A percentile compares a stretch with the other conserved stretches of the same genome.
phyloP scores from a whole-genome alignment of 2,329 filamentous ascomycete genomes.

The Xylaria sp. region DNA sequence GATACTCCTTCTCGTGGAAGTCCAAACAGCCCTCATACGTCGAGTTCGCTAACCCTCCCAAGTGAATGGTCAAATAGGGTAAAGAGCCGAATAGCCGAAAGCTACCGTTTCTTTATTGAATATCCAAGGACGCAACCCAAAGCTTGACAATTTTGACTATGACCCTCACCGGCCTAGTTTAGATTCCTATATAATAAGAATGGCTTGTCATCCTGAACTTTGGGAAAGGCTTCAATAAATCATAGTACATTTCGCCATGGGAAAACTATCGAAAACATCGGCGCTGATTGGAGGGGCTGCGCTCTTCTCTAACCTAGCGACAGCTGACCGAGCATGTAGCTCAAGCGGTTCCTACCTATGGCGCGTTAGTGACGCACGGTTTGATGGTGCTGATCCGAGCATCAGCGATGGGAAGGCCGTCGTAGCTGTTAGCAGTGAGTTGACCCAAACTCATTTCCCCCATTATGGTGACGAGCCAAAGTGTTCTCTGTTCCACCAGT shows the following conservation, averaged over 20 bases:
- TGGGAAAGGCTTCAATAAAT: too few relatives aligned
- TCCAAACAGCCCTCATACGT: background rate
- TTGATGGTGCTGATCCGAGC: slow-evolving; percentile 44
- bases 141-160: slow-evolving; percentile 2
- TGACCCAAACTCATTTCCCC: background rate
- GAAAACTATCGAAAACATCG: slow-evolving; percentile 9
- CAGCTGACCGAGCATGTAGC: slow-evolving; percentile 45
- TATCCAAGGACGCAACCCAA: background rate
- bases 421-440: slow-evolving; percentile 31
- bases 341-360: slow-evolving; percentile 40
- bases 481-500: background rate
- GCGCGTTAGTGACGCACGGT: slow-evolving; percentile 47
- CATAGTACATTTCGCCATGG: slow-evolving; percentile 16
- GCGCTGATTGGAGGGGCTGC: slow-evolving; percentile 24
- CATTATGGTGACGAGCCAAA: slow-evolving; percentile 31
- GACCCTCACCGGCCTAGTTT: background rate
- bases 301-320: slow-evolving; percentile 20
- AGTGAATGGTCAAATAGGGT: slow-evolving; percentile 7
- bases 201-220: background rate
- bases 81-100: slow-evolving; percentile 26
- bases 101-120: slow-evolving; percentile 17
- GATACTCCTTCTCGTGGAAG: background rate
- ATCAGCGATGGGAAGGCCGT: slow-evolving; percentile 29
- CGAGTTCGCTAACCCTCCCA: background rate
- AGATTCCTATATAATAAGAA: slow-evolving; percentile 16